These are phyloP conservation scores for Fusarium buxicola DNA, from an alignment of 2,329 filamentous ascomycete genomes.

Conservation along the genomic window DNA sequence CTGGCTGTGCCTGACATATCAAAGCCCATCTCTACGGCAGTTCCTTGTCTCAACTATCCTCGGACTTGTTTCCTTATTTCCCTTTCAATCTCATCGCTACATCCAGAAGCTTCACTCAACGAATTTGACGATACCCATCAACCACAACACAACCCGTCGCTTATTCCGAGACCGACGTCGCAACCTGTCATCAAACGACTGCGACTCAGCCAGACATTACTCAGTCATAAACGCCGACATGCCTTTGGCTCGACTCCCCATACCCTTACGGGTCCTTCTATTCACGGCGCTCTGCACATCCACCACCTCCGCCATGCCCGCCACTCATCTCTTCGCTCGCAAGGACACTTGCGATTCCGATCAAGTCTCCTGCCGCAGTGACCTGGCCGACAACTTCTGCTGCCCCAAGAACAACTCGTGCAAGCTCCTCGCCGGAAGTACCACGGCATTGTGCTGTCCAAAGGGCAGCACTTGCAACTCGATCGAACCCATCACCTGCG, in stretches of 20 bases:
- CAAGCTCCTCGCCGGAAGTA: slow-evolving; percentile 69
- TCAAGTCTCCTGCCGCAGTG: slow-evolving; percentile 64
- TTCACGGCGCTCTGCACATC: slow-evolving; percentile 54
- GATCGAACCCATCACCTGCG: slow-evolving; percentile 55
- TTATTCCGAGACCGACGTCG: slow-evolving; percentile 2
- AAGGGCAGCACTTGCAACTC: slow-evolving; percentile 65
- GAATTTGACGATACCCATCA: slow-evolving; percentile 2
- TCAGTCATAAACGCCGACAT: slow-evolving; percentile 24
- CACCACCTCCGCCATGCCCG: slow-evolving; percentile 54
- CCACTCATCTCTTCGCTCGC: slow-evolving; percentile 56
- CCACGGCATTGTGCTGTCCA: slow-evolving; percentile 79
- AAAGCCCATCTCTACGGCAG: neutral
- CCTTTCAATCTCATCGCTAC: slow-evolving; percentile 11
- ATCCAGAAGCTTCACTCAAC: slow-evolving; percentile 8
- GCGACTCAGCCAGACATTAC: slow-evolving; percentile 1
- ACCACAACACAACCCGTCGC: slow-evolving; percentile 5
- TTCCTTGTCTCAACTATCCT: neutral
- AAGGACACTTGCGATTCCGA: slow-evolving; percentile 63
- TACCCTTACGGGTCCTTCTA: slow-evolving; percentile 51
- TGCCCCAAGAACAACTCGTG: slow-evolving; percentile 68
- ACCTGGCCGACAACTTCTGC: slow-evolving; percentile 74
- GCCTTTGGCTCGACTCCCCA: slow-evolving; percentile 30
- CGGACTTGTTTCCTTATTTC: neutral
- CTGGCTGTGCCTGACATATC: slow-evolving; percentile 36
- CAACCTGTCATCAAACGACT: no score